phyloP scores from a whole-genome alignment of 1,284 basidiomycete genomes.

The Pseudozyma hubeiensis region DNA sequence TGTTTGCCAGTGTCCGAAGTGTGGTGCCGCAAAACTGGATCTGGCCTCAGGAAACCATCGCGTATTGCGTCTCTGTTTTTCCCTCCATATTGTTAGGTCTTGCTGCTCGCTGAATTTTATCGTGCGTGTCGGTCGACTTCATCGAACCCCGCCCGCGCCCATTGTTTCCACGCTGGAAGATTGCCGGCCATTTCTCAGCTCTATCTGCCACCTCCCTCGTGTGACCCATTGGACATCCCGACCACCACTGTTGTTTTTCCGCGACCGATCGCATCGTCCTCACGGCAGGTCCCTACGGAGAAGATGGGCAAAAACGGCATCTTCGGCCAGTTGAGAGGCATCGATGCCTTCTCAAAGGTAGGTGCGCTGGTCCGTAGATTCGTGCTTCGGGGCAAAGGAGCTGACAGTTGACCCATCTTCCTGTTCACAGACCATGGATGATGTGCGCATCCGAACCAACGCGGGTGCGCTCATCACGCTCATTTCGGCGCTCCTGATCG shows the following conservation, averaged over 20 bases:
- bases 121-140: no score
- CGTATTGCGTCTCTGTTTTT: no score
- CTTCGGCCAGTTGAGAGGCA: slow-evolving; percentile 69
- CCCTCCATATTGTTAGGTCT: no score
- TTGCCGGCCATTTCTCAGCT: slow-evolving; percentile 3
- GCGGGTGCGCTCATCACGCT: slow-evolving; percentile 77
- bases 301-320: slow-evolving; percentile 58
- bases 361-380: slow-evolving; percentile 31
- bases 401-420: slow-evolving; percentile 4
- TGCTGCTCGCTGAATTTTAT: no score
- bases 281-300: neutral
- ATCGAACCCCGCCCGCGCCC: slow-evolving; percentile 21
- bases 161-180: slow-evolving; percentile 42
- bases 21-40: no score
- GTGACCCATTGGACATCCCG: neutral
- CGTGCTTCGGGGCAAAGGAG: neutral
- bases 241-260: neutral
- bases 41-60: no score
- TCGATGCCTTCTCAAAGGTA: slow-evolving; percentile 99
- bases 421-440: slow-evolving; percentile 64
- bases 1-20: no score
- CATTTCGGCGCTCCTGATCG: slow-evolving; percentile 88
- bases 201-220: neutral
- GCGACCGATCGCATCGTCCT: neutral
- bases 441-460: slow-evolving; percentile 67